Percentiles rank a stretch among this genome's conserved stretches.
Conservation (phyloP, 495 filamentous ascomycete genomes). For the Hypoxylon fuscum region DNA sequence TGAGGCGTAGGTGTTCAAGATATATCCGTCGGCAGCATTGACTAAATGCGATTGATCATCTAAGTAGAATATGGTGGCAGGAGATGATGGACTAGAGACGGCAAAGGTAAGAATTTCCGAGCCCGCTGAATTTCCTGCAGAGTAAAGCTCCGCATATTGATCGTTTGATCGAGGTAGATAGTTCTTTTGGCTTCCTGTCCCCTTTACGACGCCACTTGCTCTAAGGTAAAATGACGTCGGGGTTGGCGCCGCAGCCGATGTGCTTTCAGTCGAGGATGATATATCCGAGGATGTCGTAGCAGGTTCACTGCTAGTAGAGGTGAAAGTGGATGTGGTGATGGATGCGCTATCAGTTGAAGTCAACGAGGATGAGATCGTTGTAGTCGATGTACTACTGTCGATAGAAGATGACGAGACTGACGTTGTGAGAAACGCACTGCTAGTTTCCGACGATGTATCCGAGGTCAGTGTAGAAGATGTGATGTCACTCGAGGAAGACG, state of each 20-base stretch:
- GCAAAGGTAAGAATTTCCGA: conserved; percentile 6
- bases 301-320: neutral
- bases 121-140: neutral
- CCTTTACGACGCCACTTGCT: conserved; percentile 1
- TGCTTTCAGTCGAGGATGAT: conserved; percentile 1
- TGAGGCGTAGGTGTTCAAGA: conserved; percentile 1
- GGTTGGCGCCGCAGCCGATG: neutral
- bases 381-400: neutral
- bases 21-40: conserved; percentile 1
- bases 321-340: neutral
- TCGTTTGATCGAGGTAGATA: conserved; percentile 1
- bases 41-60: conserved; percentile 1
- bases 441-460: neutral
- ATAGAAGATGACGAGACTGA: neutral
- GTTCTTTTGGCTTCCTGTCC: conserved; percentile 2
- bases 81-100: neutral
- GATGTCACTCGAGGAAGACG: neutral
- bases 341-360: neutral
- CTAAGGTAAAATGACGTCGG: conserved; percentile 2
- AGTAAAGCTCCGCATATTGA: conserved; percentile 1
- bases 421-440: neutral
- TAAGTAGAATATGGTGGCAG: neutral
- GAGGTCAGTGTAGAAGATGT: neutral
- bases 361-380: neutral
- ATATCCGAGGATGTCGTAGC: neutral